Conservation (phyloP, 768 basidiomycete genomes). For the Chalciporus pseudorubinellus region DNA sequence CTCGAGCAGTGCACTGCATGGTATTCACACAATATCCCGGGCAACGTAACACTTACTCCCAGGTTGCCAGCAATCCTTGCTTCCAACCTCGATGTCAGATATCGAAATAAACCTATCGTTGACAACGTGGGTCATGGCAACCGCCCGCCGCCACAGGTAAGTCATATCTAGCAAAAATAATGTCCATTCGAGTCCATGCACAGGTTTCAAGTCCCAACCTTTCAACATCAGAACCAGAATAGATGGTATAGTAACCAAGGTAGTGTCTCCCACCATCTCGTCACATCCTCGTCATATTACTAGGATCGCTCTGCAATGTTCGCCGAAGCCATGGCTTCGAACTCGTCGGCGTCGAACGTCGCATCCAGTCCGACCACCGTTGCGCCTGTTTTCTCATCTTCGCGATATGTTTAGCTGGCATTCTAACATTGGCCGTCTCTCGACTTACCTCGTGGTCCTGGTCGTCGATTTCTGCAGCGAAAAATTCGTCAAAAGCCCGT, state of each 20-base stretch:
- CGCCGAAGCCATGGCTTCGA: conserved; percentile 24
- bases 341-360: conserved; percentile 8
- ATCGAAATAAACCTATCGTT: no score
- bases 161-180: not conserved
- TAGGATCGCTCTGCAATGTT: conserved; percentile 8
- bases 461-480: conserved; percentile 43
- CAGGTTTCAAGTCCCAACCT: not conserved
- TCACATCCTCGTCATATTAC: not conserved
- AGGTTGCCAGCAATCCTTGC: no score
- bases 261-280: no score
- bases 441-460: conserved; percentile 24
- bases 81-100: no score
- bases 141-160: no score
- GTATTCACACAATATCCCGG: no score
- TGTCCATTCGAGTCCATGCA: not conserved
- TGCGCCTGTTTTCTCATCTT: conserved; percentile 25
- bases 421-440: not conserved
- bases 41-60: no score
- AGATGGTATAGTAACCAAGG: not conserved
- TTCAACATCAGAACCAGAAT: not conserved
- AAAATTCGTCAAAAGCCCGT: conserved; percentile 57
- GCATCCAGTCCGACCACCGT: conserved; percentile 31
- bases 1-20: no score
- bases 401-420: conserved; percentile 7
- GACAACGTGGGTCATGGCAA: no score